Conservation (phyloP, 139 green algal species). For the Chlorella vulgaris region DNA sequence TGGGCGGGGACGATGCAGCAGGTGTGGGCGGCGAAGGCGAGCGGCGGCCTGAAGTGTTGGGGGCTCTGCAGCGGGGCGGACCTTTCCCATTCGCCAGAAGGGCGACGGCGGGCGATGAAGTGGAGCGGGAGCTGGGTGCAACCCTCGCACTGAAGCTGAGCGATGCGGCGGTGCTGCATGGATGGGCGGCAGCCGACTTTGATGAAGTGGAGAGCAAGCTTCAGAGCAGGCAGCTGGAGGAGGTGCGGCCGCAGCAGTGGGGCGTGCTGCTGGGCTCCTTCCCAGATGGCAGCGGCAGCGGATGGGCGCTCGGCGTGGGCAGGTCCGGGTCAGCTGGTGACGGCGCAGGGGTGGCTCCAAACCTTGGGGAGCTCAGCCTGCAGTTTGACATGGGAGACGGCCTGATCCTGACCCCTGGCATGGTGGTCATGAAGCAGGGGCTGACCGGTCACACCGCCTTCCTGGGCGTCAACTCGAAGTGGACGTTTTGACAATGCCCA, state of each 20-base stretch:
- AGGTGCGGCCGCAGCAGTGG: slow-evolving; percentile 17
- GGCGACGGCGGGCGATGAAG: not conserved
- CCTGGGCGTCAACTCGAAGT: slow-evolving; percentile 15
- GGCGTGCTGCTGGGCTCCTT: slow-evolving; percentile 27
- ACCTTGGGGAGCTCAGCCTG: slow-evolving; percentile 41
- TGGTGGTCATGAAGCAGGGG: slow-evolving; percentile 26
- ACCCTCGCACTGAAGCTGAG: slow-evolving; percentile 25
- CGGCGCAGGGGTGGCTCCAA: slow-evolving; percentile 5
- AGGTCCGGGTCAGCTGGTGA: not conserved
- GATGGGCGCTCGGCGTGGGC: slow-evolving; percentile 35
- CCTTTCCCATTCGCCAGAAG: no score
- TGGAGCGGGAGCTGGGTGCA: slow-evolving; percentile 15
- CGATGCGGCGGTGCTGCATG: slow-evolving; percentile 28
- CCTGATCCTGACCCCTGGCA: slow-evolving; percentile 31
- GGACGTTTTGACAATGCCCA: slow-evolving; percentile 23
- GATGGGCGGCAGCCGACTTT: slow-evolving; percentile 22
- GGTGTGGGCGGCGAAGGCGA: not conserved
- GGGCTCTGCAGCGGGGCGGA: not conserved
- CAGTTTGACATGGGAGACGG: slow-evolving; percentile 41
- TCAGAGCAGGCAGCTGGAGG: not conserved
- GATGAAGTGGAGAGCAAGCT: not conserved
- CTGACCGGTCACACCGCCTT: not conserved
- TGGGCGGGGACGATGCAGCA: not conserved
- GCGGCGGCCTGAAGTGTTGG: not conserved
- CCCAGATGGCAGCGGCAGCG: slow-evolving; percentile 42